phyloP scores from a whole-genome alignment of 805 yeast genomes.

The Candida jianshihensis region DNA sequence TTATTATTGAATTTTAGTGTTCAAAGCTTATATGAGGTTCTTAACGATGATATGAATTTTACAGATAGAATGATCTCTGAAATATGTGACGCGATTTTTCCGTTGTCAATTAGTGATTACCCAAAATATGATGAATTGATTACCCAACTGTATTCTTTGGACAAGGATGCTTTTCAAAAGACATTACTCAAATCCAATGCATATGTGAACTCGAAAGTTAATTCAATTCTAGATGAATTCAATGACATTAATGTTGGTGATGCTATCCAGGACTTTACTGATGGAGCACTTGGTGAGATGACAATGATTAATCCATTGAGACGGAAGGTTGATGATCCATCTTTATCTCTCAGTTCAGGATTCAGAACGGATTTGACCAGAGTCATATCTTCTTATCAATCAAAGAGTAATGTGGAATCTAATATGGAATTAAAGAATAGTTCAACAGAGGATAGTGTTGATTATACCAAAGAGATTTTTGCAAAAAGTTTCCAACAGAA shows the following conservation, averaged over 20 bases:
- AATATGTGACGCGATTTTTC: conserved; percentile 14
- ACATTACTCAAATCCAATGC: conserved; percentile 7
- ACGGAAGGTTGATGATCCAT: conserved; percentile 11
- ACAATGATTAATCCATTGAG: conserved; percentile 24
- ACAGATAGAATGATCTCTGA: conserved; percentile 2
- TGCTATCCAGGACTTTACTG: conserved; percentile 10
- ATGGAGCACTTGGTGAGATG: conserved; percentile 17
- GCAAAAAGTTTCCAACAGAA: no score
- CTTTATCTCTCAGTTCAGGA: conserved; percentile 7
- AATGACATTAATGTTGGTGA: conserved; percentile 13
- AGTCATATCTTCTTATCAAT: conserved; percentile 25
- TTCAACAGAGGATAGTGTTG: conserved; percentile 3
- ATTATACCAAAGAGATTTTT: not conserved
- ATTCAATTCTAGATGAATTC: conserved; percentile 20
- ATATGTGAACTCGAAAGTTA: conserved; percentile 15
- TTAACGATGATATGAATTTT: conserved; percentile 5
- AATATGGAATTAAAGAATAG: no score
- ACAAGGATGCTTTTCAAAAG: conserved; percentile 5
- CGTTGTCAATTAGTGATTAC: conserved; percentile 20
- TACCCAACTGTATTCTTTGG: conserved; percentile 9
- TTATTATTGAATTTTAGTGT: conserved; percentile 13
- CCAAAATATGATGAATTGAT: conserved; percentile 20
- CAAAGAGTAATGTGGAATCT: no score
- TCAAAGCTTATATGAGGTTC: conserved; percentile 15
- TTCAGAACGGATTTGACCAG: conserved; percentile 30